phyloP scores from a whole-genome alignment of 1,139 yeast species.

The Magnusiomyces tetraspermus region DNA sequence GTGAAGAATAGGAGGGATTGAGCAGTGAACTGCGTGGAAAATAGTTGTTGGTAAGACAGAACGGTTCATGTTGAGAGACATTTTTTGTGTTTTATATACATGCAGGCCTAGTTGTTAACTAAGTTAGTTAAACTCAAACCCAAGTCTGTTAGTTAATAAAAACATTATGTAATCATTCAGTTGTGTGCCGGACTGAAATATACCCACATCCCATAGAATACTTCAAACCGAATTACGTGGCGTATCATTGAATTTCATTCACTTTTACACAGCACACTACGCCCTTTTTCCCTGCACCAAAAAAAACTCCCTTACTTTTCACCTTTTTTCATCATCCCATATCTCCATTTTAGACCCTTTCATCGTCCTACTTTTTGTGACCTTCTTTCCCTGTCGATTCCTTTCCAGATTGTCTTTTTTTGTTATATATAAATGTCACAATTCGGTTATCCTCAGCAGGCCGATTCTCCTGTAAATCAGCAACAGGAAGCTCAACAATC shows the following conservation, averaged over 20 bases:
- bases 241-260: too few relatives aligned
- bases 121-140: not conserved
- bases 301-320: too few relatives aligned
- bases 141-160: not conserved
- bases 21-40: too few relatives aligned
- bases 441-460: conserved; percentile 10
- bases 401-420: not conserved
- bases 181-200: not conserved
- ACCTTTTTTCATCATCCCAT: too few relatives aligned
- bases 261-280: too few relatives aligned
- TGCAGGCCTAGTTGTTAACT: not conserved
- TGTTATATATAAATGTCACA: conserved; percentile 9
- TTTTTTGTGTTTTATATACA: too few relatives aligned
- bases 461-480: not conserved
- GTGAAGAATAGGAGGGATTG: too few relatives aligned
- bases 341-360: not conserved
- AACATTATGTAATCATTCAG: not conserved
- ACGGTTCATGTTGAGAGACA: too few relatives aligned
- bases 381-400: not conserved
- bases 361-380: not conserved
- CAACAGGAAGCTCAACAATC: conserved; percentile 7
- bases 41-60: too few relatives aligned
- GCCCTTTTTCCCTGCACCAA: too few relatives aligned
- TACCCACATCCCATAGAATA: too few relatives aligned
- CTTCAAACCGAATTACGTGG: not conserved